A percentile compares a stretch with the other conserved stretches of the same genome.
phyloP scores from a whole-genome alignment of 805 yeast species.

The Priceomyces melissophilus region DNA sequence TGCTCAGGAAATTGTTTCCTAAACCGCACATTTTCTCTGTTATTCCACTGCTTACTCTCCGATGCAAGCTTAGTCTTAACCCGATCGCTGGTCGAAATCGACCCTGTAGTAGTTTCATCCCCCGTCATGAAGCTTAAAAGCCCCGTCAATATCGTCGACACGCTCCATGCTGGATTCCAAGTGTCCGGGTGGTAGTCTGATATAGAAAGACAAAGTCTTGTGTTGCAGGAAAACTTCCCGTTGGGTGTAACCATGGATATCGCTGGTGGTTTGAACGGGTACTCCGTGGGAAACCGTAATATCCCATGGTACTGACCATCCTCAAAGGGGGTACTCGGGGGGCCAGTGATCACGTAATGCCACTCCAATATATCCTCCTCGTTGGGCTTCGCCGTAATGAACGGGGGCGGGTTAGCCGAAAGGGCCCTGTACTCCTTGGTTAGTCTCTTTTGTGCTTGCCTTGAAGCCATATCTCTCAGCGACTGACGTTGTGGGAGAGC shows the following conservation, averaged over 20 bases:
- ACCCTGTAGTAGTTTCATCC: conserved; percentile 80
- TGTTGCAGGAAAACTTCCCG: conserved; percentile 80
- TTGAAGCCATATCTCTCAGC: conserved; percentile 30
- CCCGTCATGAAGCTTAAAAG: conserved; percentile 90
- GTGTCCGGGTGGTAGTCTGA: conserved; percentile 91
- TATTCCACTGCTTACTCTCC: conserved; percentile 60
- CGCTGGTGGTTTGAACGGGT: conserved; percentile 90
- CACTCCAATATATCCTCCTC: conserved; percentile 87
- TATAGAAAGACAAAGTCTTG: conserved; percentile 84
- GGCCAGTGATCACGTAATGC: conserved; percentile 92
- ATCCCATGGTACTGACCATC: conserved; percentile 89
- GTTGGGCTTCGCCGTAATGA: conserved; percentile 76
- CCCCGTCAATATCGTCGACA: conserved; percentile 82
- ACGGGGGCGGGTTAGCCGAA: conserved; percentile 80
- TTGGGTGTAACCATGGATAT: conserved; percentile 87
- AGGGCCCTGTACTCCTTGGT: conserved; percentile 80
- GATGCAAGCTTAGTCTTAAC: conserved; percentile 56
- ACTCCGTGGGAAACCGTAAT: conserved; percentile 76
- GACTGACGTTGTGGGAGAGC: neutral
- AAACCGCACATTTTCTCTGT: conserved; percentile 55
- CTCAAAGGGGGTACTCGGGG: conserved; percentile 82
- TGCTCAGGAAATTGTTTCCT: conserved; percentile 66
- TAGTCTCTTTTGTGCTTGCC: conserved; percentile 47
- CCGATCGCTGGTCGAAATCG: conserved; percentile 60
- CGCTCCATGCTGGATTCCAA: conserved; percentile 98